Evolutionary conservation across 495 filamentous ascomycete species (phyloP).

Genomic region (Xylaria telfairii): DNA sequence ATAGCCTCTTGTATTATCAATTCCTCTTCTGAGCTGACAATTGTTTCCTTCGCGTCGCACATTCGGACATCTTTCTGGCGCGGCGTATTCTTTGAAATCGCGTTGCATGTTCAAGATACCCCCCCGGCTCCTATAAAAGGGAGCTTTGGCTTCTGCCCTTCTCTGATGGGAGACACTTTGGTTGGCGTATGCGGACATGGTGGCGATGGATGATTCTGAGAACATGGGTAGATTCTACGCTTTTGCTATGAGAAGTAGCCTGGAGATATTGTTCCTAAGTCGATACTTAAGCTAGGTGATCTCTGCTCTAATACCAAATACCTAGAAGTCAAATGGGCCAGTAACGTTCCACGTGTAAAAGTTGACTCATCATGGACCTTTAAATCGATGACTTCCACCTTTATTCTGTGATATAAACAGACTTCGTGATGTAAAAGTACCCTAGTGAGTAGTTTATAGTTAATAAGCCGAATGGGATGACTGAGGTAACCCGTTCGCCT

Average conservation of each 20-base stretch:
- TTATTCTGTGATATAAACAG: not conserved
- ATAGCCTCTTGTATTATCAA: not conserved
- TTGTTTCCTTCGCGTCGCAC: not conserved
- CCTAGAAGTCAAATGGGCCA: not conserved
- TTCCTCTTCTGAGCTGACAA: not conserved
- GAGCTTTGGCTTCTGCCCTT: slow-evolving; percentile 13
- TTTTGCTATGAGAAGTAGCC: not conserved
- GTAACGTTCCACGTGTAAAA: not conserved
- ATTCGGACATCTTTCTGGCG: not conserved
- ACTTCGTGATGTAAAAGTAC: not conserved
- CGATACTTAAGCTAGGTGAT: not conserved
- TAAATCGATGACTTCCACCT: not conserved
- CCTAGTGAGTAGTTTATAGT: not conserved
- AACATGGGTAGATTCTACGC: not conserved
- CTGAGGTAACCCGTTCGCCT: not conserved
- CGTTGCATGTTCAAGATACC: slow-evolving; percentile 20
- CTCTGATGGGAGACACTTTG: not conserved
- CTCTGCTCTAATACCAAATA: not conserved
- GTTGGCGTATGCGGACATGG: not conserved
- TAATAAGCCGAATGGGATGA: not conserved
- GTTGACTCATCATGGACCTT: not conserved
- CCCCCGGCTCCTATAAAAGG: slow-evolving; percentile 13
- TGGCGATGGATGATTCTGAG: not conserved
- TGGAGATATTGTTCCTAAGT: not conserved
- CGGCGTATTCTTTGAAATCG: not conserved